Evolutionary conservation across 148 eudicot genomes (phyloP).

Genomic region (Limonium bicolor): DNA sequence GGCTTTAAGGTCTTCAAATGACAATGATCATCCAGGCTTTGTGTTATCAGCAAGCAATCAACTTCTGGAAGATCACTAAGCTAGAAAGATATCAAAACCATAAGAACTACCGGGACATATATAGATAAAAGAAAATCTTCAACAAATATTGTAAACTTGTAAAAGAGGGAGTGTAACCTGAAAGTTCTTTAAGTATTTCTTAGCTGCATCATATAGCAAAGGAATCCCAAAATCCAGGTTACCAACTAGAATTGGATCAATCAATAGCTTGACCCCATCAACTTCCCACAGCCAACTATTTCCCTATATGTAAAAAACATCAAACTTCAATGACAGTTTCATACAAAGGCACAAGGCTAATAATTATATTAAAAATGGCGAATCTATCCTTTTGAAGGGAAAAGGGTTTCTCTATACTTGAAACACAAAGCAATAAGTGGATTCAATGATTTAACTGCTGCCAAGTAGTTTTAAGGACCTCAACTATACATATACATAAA

Average conservation of each 20-base stretch:
- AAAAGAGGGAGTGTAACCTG: slow-evolving; percentile 26
- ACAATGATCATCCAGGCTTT: slow-evolving; percentile 96
- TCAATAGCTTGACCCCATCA: slow-evolving; percentile 57
- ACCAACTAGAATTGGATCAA: slow-evolving; percentile 93
- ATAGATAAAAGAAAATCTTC: background rate
- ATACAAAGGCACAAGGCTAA: no score
- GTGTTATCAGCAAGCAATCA: slow-evolving; percentile 79
- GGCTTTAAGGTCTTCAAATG: slow-evolving; percentile 83
- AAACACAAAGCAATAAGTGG: no score
- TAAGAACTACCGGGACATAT: background rate
- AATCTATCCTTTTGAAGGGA: no score
- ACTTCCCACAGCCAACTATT: slow-evolving; percentile 99
- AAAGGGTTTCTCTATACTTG: no score
- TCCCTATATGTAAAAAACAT: slow-evolving; percentile 37
- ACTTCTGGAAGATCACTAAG: slow-evolving; percentile 82
- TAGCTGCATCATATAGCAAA: slow-evolving; percentile 90
- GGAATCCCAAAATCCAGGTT: slow-evolving; percentile 95
- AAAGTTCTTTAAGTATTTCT: slow-evolving; percentile 61
- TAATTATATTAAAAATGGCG: no score
- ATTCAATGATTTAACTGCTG: no score
- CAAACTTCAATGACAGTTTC: background rate
- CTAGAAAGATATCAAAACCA: slow-evolving; percentile 28
- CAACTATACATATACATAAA: no score
- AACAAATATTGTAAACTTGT: background rate
- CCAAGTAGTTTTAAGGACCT: no score